Base-by-base conservation (phyloP, 306 rosid genomes). In the Aeschynomene evenia region DNA sequence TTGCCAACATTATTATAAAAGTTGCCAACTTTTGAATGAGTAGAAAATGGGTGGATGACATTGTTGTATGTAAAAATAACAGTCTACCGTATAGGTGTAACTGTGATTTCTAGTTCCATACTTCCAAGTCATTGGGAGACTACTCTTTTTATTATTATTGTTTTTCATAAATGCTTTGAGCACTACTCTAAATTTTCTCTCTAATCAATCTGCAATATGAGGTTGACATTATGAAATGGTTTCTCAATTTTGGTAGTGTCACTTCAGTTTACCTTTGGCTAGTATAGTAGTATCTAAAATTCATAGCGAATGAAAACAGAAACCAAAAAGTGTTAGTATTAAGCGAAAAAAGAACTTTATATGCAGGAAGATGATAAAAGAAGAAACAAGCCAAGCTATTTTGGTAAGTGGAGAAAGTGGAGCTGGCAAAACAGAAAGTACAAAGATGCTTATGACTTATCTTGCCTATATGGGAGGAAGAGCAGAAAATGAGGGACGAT, bases 321-420 rank as follows among this genome's bases (percentile, higher is more conserved):
- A 33, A 21, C 7, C 63, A 43, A 77, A 26, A 53, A 53, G 61
- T 43, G 8, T 60, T 8, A 6, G 24, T 34, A 16, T 45, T 77
- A 36, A 62, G 67, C 23, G n/a, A 21, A 70, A 65, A 58, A 63
- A 21, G 45, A 60, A 33, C 10, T 39, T 4, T 39, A 45, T 67
- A 18, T 86, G 58, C 89, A 92, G 98, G 79, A 78, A 78, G 74
- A 90, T 92, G 98, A 77, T 92, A 56, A 88, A 85, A 10, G 98
- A 92, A 70, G 85, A 79, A 79, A 70, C 60, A 50, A 90, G 98
- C 79, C 98, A 92, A 84, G 62, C 98, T 71, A 92, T 92, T 85
- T 82, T 92, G 82, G 98, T 92, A 40, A 92, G 98, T 79, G 98
- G 98, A 73, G 98, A 92, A 83, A 92, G 98, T 86, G 98, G 98